These are phyloP conservation scores for Phyllosticta citrichinensis DNA, from an alignment of 2,329 filamentous ascomycete species.

Conservation along the genomic window DNA sequence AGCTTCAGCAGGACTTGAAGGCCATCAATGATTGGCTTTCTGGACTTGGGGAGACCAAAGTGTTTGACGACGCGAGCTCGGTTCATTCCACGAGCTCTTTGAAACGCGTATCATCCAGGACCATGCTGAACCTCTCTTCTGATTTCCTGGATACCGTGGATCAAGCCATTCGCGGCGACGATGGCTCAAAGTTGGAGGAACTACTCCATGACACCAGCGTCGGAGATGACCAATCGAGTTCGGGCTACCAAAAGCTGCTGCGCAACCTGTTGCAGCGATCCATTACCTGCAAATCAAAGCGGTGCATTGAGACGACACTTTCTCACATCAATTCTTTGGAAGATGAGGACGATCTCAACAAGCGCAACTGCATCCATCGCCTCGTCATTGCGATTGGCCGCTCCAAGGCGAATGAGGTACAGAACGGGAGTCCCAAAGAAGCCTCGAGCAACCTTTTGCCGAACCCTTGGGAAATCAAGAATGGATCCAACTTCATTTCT, in stretches of 20 bases:
- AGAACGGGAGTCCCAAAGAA: constrained; percentile 35
- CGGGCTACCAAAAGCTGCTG: constrained; percentile 56
- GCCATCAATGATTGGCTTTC: constrained; percentile 88
- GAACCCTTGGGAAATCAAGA: background rate
- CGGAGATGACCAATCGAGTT: constrained; percentile 36
- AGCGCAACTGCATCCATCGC: constrained; percentile 85
- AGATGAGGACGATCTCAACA: constrained; percentile 86
- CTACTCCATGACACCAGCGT: constrained; percentile 50
- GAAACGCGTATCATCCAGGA: constrained; percentile 65
- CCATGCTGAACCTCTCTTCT: constrained; percentile 61
- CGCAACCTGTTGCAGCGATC: constrained; percentile 69
- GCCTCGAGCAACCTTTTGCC: constrained; percentile 30
- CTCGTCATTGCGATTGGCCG: constrained; percentile 87
- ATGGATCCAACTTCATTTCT: constrained; percentile 55
- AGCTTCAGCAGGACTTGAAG: constrained; percentile 49
- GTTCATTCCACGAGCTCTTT: constrained; percentile 60
- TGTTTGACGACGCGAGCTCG: constrained; percentile 64
- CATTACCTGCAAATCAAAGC: constrained; percentile 58
- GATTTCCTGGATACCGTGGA: constrained; percentile 62
- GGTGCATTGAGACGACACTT: constrained; percentile 63
- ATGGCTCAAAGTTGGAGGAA: constrained; percentile 45
- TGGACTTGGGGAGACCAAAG: constrained; percentile 65
- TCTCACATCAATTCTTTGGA: constrained; percentile 60
- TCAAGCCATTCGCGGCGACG: constrained; percentile 58
- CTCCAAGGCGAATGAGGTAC: constrained; percentile 47